phyloP scores from a whole-genome alignment of 169 alveolate genomes.

The Eimeria maxima region DNA sequence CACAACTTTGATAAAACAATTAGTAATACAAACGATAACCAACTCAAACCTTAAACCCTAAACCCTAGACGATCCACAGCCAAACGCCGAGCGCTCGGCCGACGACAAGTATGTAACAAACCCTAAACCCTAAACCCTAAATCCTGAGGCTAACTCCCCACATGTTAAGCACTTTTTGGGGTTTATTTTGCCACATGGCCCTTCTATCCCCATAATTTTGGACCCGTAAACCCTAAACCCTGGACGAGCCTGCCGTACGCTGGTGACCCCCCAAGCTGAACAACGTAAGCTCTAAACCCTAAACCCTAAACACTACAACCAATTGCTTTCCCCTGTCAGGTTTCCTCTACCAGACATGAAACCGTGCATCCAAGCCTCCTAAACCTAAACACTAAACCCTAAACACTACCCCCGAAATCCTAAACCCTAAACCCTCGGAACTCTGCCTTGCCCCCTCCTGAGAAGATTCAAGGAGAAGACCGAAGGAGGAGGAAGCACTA shows the following conservation, averaged over 20 bases:
- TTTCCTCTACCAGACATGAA: constrained; percentile 33
- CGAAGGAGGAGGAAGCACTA: neutral
- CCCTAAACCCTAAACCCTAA: neutral
- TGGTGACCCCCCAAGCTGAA: too few relatives aligned
- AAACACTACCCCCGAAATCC: neutral
- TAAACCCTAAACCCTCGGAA: neutral
- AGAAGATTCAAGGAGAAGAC: neutral
- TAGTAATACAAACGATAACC: too few relatives aligned
- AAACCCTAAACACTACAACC: neutral
- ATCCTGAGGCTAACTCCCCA: neutral
- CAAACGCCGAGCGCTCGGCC: too few relatives aligned
- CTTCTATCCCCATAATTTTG: neutral
- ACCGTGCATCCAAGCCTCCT: neutral
- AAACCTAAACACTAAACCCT: neutral
- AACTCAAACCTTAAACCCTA: neutral
- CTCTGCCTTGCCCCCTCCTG: neutral
- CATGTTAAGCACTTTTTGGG: too few relatives aligned
- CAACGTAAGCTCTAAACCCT: neutral
- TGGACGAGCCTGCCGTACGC: neutral
- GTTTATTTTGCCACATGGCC: neutral
- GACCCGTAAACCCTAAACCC: neutral
- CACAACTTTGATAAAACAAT: too few relatives aligned
- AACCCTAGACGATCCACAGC: neutral
- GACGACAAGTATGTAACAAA: neutral
- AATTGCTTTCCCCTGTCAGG: neutral